These are phyloP conservation scores for Zygotorulaspora chibaensis DNA, from an alignment of 805 yeast genomes.

Conservation along the genomic window DNA sequence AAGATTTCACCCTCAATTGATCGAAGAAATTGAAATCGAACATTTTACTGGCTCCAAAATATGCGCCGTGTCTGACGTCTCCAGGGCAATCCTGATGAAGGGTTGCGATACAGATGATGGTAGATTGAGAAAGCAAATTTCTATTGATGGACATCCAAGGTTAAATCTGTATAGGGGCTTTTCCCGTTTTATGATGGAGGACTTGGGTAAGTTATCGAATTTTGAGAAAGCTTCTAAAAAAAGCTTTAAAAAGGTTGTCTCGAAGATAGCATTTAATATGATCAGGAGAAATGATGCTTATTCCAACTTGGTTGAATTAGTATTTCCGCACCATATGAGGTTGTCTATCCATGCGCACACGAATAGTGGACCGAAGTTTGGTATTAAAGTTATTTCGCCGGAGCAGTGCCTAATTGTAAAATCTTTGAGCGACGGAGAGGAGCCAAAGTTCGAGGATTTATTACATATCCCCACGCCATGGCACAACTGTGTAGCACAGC, in stretches of 20 bases:
- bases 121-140: slow-evolving; percentile 56
- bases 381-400: slow-evolving; percentile 45
- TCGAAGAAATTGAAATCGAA: slow-evolving; percentile 28
- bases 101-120: slow-evolving; percentile 56
- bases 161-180: slow-evolving; percentile 53
- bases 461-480: slow-evolving; percentile 65
- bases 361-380: slow-evolving; percentile 57
- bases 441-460: slow-evolving; percentile 47
- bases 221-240: slow-evolving; percentile 42
- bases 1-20: slow-evolving; percentile 30
- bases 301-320: slow-evolving; percentile 55
- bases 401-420: slow-evolving; percentile 45
- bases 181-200: slow-evolving; percentile 56
- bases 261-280: slow-evolving; percentile 60
- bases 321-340: slow-evolving; percentile 57
- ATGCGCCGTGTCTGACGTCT: slow-evolving; percentile 36
- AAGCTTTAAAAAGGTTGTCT: slow-evolving; percentile 46
- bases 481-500: slow-evolving; percentile 51
- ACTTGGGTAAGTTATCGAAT: slow-evolving; percentile 42
- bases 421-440: slow-evolving; percentile 37
- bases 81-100: slow-evolving; percentile 41
- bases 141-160: slow-evolving; percentile 51
- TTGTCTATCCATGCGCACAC: slow-evolving; percentile 60
- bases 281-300: slow-evolving; percentile 62
- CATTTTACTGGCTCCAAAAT: slow-evolving; percentile 41